Base-by-base conservation (phyloP, 2,329 filamentous ascomycete genomes). In the Pseudogymnoascus sp. region DNA sequence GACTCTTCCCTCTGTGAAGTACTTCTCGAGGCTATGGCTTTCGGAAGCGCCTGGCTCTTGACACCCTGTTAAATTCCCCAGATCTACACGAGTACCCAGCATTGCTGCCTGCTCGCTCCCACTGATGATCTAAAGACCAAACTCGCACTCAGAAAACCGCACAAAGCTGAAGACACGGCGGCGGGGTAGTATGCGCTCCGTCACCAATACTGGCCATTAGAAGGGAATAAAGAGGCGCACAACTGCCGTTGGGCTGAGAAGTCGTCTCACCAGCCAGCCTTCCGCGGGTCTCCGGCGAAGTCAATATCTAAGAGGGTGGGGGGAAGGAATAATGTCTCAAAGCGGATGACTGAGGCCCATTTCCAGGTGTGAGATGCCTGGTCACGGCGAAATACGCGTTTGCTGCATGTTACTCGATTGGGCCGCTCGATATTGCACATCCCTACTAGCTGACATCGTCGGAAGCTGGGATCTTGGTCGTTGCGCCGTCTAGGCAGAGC, bases 241-340 rank as follows among this genome's bases (percentile, higher is more conserved):
- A 55, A 55, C 49, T 55, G 49, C 49, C 49, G 49, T 55, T 33
- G 16, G 29, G 49, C 29, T 55, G 29, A 52, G 45, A 2, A 55
- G 29, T 55, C 49, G 49, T 55, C 49, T 55, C 49, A 55, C 49
- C 14, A 55, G 8, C 49, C 49, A 33, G 49, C 29, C 49, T 55
- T 55, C 49, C 49, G 49, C 29, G 49, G 49, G 29, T 12, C 49
- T 55, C 29, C 29, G 49, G 29, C 49, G 49, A 55, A 33, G n/a
- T 55, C 49, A 19, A 33, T 26, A 45, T 33, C 45, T 55, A 2
- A 55, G 45, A 33, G 45, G 45, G 45, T 55, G 49, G 49, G 49
- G 49, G 49, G 49, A 55, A 55, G 49, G 49, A 55, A 55, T 19
- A 55, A 55, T 55, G 49, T 55, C 49, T 55, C 49, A 55, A 55